These are phyloP conservation scores for Fusarium heterosporum DNA, from an alignment of 2,329 filamentous ascomycete species.

Conservation along the genomic window DNA sequence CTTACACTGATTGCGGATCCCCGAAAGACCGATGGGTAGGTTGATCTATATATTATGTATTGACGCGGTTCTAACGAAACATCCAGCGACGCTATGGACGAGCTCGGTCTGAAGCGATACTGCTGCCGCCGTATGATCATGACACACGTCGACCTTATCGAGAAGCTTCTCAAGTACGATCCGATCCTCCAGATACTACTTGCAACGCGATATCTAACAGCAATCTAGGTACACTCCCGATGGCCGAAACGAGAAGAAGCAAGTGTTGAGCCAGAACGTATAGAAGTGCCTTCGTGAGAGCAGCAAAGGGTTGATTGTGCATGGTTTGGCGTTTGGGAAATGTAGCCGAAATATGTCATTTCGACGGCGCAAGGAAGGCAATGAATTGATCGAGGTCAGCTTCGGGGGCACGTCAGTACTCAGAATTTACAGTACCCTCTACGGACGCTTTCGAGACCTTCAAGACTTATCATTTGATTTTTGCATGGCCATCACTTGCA, in stretches of 20 bases:
- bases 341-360: slow-evolving; percentile 43
- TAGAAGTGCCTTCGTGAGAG: slow-evolving; percentile 33
- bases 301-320: slow-evolving; percentile 38
- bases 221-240: slow-evolving; percentile 68
- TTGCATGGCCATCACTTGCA: background rate
- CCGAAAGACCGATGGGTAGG: slow-evolving; percentile 78
- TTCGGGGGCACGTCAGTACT: slow-evolving; percentile 23
- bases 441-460: slow-evolving; percentile 10
- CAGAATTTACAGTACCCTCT: slow-evolving; percentile 22
- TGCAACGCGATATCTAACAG: slow-evolving; percentile 19
- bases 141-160: slow-evolving; percentile 98
- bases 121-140: slow-evolving; percentile 99
- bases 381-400: slow-evolving; percentile 39
- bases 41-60: background rate
- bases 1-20: slow-evolving; percentile 84
- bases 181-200: background rate
- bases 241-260: slow-evolving; percentile 72
- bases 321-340: slow-evolving; percentile 52
- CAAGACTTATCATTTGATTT: slow-evolving; percentile 2
- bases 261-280: slow-evolving; percentile 53
- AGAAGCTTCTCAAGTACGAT: slow-evolving; percentile 92
- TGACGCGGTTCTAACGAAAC: slow-evolving; percentile 42
- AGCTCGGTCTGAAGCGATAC: slow-evolving; percentile 92
- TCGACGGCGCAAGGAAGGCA: slow-evolving; percentile 48
- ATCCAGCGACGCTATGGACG: slow-evolving; percentile 90